Base-by-base conservation (phyloP, 1,284 basidiomycete species). In the Tilletiopsis washingtonensis region DNA sequence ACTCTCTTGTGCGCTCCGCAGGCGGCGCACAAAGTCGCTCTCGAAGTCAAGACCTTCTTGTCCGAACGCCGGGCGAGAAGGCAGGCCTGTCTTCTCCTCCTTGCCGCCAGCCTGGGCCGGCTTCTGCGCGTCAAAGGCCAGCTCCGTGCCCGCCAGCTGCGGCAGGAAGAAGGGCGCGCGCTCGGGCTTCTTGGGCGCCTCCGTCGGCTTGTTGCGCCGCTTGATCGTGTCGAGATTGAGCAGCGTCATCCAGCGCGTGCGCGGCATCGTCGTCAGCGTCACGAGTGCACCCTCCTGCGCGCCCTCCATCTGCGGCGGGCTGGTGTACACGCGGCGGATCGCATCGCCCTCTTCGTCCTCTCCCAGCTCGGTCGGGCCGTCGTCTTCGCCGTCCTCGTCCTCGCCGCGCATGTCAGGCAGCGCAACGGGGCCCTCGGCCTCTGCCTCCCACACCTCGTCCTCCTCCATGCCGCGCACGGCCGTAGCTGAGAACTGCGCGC, bases 141-240 rank as follows among this genome's bases (percentile, higher is more conserved):
- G 24, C 74, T 69, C 15, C 32, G 82, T 80, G 2, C 57, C 91
- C 85, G 19, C 89, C 80, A 14, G 88, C 89, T 14, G 88, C 81
- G 64, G 67, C 15, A 99, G 77, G 79, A 98, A 99, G 79, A 99
- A 99, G 0, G 94, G 94, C 1, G 91, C 93, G 5, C 48, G 46
- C 25, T 59, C 53, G 3, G 90, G 89, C 34, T 85, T 87, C 75
- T 97, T 96, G 3, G 90, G 90, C 0, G 90, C 81, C 61, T 96
- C 91, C 74, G 86, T 91, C 6, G 94, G 91, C 78, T 93, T 94
- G 74, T 98, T 97, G 42, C 79, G 54, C 65, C 85, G 85, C 75
- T 89, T 86, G 65, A 98, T 97, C 32, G 90, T 84, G 62, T 98
- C 94, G 29, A 99, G 79, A 69, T 97, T 96, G 51, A 99, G 79